Conservation (phyloP, 176 grass and related monocot species). For the Aegilops sharonensis region DNA sequence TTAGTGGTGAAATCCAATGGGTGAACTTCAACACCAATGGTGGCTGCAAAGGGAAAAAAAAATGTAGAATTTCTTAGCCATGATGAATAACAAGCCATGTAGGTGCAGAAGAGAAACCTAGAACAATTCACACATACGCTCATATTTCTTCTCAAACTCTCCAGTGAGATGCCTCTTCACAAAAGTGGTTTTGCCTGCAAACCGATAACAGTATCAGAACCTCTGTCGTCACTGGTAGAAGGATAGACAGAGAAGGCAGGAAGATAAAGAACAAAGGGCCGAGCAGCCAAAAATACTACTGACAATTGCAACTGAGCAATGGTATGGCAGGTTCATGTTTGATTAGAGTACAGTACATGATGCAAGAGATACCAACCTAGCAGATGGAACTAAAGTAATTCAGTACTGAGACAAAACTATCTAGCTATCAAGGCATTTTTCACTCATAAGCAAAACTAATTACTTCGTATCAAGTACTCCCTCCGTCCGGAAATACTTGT, state of each 20-base stretch:
- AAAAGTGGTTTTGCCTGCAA: conserved; percentile 86
- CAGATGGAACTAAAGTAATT: background rate
- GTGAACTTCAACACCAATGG: conserved; percentile 90
- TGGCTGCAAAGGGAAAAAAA: conserved; percentile 50
- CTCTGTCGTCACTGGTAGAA: too few relatives aligned
- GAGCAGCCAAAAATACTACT: too few relatives aligned
- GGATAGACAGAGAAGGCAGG: background rate
- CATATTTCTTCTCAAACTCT: conserved; percentile 88
- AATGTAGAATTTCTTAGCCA: background rate
- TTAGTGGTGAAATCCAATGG: conserved; percentile 86
- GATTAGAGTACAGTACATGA: background rate
- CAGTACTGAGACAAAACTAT: too few relatives aligned
- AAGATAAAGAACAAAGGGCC: background rate
- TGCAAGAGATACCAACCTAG: too few relatives aligned
- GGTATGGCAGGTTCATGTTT: background rate
- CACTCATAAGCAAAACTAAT: too few relatives aligned
- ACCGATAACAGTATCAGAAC: background rate
- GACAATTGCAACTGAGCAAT: background rate
- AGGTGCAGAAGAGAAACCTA: background rate
- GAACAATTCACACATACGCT: conserved; percentile 35
- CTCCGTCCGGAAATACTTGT: too few relatives aligned
- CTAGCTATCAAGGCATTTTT: too few relatives aligned
- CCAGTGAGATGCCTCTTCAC: conserved; percentile 97
- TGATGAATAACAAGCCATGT: too few relatives aligned
- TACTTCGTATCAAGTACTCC: background rate